Evolutionary conservation across 2,329 filamentous ascomycete species (phyloP), one percentile per base, ranked within the genome.

Genomic region (Aspergillus persii): DNA sequence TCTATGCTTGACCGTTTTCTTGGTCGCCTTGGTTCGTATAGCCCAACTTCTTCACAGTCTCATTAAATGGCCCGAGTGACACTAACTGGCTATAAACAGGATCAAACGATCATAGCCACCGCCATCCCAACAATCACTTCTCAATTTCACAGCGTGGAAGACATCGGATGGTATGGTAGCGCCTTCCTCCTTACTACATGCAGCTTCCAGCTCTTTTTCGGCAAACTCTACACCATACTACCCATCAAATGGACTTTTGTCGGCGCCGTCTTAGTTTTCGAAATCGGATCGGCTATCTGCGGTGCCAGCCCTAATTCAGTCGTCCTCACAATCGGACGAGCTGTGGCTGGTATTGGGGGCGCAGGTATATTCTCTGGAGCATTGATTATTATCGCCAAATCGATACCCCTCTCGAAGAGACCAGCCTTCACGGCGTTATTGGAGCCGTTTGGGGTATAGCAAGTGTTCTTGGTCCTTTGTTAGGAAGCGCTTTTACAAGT

Each of bases 141-240:
- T 11, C 41, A 77, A 15, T 79, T 80, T 61, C 61, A 77, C 36
- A 72, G 72, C 23, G 64, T 76, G 26, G 63, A 73, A 11, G 76
- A 79, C 58, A 67, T 79, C 11, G 74, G 74, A 44, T 80, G 78
- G 77, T 80, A 80, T 56, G 73, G 74, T 8, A 72, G 69, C 23
- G 68, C 72, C 2, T 76, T 76, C 57, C 65, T 77, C 1, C 62
- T 79, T 11, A 75, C 75, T 0, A 71, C 66, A 12, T 72, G 69
- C 58, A 70, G 74, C 2, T 73, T 77, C 48, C 70, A 75, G 41
- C 67, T 78, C 1, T 59, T 74, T 0, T 76, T 74, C 50, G 77
- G 76, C 12, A 72, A 72, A 56, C 54, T 77, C 1, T 77, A 76
- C 59, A 71, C 66, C 5, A 69, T 74, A 54, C 73, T 71, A 47